A percentile compares a stretch with the other conserved stretches of the same genome.
Conservation (phyloP, 2,329 filamentous ascomycete species). For the Fusarium foetens region DNA sequence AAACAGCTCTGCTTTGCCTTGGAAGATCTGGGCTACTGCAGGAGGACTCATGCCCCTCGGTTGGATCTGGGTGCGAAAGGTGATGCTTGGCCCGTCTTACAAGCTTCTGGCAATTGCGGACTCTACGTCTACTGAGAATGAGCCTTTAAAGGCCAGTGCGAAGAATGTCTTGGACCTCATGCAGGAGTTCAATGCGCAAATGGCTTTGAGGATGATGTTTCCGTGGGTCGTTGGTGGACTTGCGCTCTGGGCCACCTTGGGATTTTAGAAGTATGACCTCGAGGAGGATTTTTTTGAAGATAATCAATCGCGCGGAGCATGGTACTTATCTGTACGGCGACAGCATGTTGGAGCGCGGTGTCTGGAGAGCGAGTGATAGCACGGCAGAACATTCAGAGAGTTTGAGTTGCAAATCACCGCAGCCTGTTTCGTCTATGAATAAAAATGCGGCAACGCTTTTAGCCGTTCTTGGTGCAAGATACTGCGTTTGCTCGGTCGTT, state of each 20-base stretch:
- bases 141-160: background rate
- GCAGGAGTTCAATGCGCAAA: conserved; percentile 30
- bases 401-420: no score
- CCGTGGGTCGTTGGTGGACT: conserved; percentile 34
- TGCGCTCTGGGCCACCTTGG: conserved; percentile 28
- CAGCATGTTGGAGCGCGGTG: background rate
- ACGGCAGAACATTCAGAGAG: background rate
- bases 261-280: background rate
- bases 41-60: background rate
- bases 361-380: background rate
- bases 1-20: background rate
- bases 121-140: background rate
- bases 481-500: background rate
- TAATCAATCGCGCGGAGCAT: no score
- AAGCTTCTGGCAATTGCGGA: background rate
- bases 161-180: conserved; percentile 15
- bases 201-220: conserved; percentile 33
- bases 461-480: fast-evolving
- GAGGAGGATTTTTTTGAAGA: background rate
- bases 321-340: background rate
- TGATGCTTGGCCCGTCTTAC: background rate
- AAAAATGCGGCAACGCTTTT: fast-evolving
- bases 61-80: conserved; percentile 8
- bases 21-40: conserved; percentile 2
- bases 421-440: fast-evolving